Evolutionary conservation across 73 alveolate genomes (phyloP), one percentile per base, ranked within the genome.

Genomic region (Diophrys appendiculata): DNA sequence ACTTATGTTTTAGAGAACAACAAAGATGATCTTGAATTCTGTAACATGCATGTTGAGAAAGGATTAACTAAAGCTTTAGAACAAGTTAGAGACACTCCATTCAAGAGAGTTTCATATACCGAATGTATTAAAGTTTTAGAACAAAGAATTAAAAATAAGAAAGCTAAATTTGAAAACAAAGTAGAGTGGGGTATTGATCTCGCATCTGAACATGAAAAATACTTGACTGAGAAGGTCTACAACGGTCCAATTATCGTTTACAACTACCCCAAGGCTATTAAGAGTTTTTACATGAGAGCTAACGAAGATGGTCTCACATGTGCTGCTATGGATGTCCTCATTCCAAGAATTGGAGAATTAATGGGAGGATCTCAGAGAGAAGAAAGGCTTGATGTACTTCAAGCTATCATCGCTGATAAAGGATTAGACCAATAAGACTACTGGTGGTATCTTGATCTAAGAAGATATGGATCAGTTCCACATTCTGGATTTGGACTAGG

Each of bases 401-500:
- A 81, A 34, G 22, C 70, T 54, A 92, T 98, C 87, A 94, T 96
- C 79, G 72, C 74, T 32, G 98, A 96, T 82, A 76, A 90, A 77
- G 91, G 87, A 68, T 93, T 94, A 69, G 95, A 95, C 34, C 77
- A 75, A 22, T 95, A 92, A 76, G 90, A 89, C 83, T 98, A 98
- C 89, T 93, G 97, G 95, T 97, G 99, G 99, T 97, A 98, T 91
- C 75, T 96, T 76, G 99, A 98, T 65, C 91, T 98, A 73, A 97
- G 99, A 84, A 97, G 90, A 90, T 96, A 92, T 86, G 99, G 99
- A 33, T 80, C 98, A 64, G 93, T 97, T 70, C 99, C 99, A 0
- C 99, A 98, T 89, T 79, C 97, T 31, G 99, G 99, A 65, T 98
- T 98, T 86, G 99, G 99, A 33, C 96, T 98, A 34, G 99, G 99